A percentile compares a stretch with the other conserved stretches of the same genome.
These are phyloP conservation scores for Debaryomyces singareniensis DNA, from an alignment of 1,139 yeast species.

Conservation along the genomic window DNA sequence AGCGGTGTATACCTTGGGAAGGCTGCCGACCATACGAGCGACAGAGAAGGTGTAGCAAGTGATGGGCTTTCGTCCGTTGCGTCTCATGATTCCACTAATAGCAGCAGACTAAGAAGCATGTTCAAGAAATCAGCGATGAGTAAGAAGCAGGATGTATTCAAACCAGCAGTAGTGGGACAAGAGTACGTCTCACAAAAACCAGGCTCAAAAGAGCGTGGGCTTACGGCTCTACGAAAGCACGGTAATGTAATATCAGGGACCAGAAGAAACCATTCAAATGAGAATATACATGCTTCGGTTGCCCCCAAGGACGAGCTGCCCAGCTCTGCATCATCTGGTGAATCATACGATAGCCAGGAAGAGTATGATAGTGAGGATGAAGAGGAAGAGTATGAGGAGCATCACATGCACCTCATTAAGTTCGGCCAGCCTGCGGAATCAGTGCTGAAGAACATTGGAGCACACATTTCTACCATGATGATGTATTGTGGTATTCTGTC, in stretches of 20 bases:
- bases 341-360: slow-evolving; percentile 22
- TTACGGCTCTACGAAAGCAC: no score
- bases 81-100: not conserved
- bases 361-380: slow-evolving; percentile 5
- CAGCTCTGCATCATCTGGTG: slow-evolving; percentile 8
- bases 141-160: not conserved
- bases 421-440: slow-evolving; percentile 4
- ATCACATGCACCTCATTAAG: slow-evolving; percentile 23
- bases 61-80: not conserved
- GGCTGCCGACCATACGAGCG: slow-evolving; percentile 1
- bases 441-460: not conserved
- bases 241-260: slow-evolving; percentile 1
- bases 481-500: slow-evolving; percentile 27
- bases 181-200: not conserved
- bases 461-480: slow-evolving; percentile 20
- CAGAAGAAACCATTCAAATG: no score
- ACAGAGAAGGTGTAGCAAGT: not conserved
- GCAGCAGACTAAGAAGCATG: not conserved
- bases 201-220: not conserved
- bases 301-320: no score
- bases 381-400: slow-evolving; percentile 8
- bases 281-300: no score
- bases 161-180: not conserved
- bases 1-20: no score
- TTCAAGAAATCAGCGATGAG: not conserved